Evolutionary conservation across 1,139 yeast genomes (phyloP).

Genomic region (Taiozyma sp.): DNA sequence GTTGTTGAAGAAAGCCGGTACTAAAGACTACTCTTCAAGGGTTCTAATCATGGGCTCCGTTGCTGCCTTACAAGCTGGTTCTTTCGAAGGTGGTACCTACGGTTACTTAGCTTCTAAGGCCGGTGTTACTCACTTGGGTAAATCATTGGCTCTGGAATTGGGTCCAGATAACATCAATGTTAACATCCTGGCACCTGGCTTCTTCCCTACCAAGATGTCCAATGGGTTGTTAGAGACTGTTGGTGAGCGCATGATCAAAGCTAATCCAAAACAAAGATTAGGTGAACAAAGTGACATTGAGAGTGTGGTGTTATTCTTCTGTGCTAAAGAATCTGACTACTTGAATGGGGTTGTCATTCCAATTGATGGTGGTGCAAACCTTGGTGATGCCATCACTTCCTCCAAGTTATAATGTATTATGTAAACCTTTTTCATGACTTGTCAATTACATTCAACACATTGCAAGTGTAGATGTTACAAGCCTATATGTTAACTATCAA

Average conservation of each 20-base stretch:
- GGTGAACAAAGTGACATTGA: constrained; percentile 62
- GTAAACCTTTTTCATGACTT: not conserved
- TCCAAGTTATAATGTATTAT: not conserved
- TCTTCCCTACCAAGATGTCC: constrained; percentile 76
- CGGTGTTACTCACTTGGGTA: constrained; percentile 69
- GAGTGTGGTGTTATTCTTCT: constrained; percentile 54
- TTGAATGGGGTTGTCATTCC: constrained; percentile 70
- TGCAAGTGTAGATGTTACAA: not conserved
- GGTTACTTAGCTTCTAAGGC: constrained; percentile 78
- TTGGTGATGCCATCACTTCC: constrained; percentile 21
- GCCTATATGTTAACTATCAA: not conserved
- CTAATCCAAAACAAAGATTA: constrained; percentile 62
- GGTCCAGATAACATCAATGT: constrained; percentile 67
- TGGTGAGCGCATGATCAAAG: constrained; percentile 45
- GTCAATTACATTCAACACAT: not conserved
- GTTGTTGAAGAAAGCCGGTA: constrained; percentile 49
- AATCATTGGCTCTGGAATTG: constrained; percentile 55
- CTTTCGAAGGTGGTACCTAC: constrained; percentile 53
- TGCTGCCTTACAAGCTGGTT: constrained; percentile 37
- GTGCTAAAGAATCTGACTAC: constrained; percentile 55
- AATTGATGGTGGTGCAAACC: constrained; percentile 63
- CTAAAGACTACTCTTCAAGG: constrained; percentile 59
- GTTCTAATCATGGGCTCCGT: constrained; percentile 67
- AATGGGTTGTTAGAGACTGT: constrained; percentile 52
- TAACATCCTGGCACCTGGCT: constrained; percentile 73